Evolutionary conservation across 345 rosid genomes (phyloP).

Genomic region (Toxicodendron radicans): DNA sequence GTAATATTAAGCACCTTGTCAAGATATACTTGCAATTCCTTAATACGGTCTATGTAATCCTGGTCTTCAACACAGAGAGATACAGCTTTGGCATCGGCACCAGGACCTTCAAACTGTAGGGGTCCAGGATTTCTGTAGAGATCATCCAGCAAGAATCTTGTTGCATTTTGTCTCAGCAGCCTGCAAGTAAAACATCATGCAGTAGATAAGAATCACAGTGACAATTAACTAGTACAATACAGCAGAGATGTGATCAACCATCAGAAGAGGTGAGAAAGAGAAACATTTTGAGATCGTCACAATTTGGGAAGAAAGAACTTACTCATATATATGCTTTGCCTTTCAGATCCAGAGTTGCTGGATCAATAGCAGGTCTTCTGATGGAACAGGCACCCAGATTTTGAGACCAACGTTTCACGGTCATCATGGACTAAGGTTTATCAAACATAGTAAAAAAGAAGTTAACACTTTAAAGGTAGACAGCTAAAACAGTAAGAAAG

Average conservation of each 20-base stretch:
- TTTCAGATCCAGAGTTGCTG: slow-evolving; percentile 89
- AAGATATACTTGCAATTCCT: too few species aligned
- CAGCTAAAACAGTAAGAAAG: neutral
- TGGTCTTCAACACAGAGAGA: slow-evolving; percentile 90
- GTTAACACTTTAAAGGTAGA: neutral
- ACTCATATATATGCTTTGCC: slow-evolving; percentile 99
- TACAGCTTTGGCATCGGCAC: slow-evolving; percentile 85
- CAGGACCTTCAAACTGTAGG: too few species aligned
- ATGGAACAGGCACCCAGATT: slow-evolving; percentile 66
- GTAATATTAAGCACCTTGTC: slow-evolving; percentile 46
- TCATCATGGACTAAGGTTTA: slow-evolving; percentile 81
- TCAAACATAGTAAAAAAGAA: slow-evolving; percentile 10
- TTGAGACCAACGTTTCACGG: slow-evolving; percentile 88
- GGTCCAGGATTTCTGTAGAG: slow-evolving; percentile 98
- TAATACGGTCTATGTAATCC: slow-evolving; percentile 98
- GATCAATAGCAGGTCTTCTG: slow-evolving; percentile 94
- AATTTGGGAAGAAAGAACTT: slow-evolving; percentile 24
- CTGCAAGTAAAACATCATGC: slow-evolving; percentile 39
- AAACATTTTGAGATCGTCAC: neutral
- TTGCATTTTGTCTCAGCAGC: slow-evolving; percentile 71
- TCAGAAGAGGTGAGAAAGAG: neutral
- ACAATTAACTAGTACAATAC: neutral
- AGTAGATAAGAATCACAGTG: neutral
- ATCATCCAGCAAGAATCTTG: slow-evolving; percentile 81
- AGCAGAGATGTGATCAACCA: neutral